Evolutionary conservation across 2,329 filamentous ascomycete species (phyloP), one percentile per base, ranked within the genome.

Genomic region (Penicillium sclerotiorum): DNA sequence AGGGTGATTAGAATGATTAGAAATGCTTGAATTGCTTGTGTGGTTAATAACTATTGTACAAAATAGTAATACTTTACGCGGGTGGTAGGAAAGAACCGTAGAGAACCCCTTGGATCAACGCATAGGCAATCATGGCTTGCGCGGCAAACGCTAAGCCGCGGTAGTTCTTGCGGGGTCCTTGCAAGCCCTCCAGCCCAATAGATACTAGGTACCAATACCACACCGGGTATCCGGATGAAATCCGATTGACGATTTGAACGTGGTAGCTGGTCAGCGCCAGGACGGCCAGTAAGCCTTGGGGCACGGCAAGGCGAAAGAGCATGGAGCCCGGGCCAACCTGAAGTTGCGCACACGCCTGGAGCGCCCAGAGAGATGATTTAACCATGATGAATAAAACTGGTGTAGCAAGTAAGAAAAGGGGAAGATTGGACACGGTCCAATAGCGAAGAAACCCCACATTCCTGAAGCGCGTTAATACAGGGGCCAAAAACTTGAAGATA

Each of bases 71-170:
- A 21, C 27, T 30, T 59, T 30, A 62, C 38, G 94, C 94, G 35
- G 94, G 94, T 5, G 94, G 94, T 41, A 99, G 78, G 68, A 99
- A 99, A 3, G 85, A 91, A 4, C 91, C 87, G 76, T 90, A 99
- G 35, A 99, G 74, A 7, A 83, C 87, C 0, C 82, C 90, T 68
- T 99, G 94, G 36, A 96, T 81, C 27, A 88, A 69, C 2, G 84
- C 89, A 74, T 99, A 99, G 71, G 92, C 80, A 46, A 91, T 77
- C 78, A 93, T 89, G 59, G 84, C 89, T 44, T 82, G 74, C 37
- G 89, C 77, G 13, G 84, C 66, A 42, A 65, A 56, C 39, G 61
- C 32, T 45, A 61, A 60, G 20, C 45, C 39, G 18, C 58, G 59
- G 23, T 47, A 60, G 45, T 47, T 45, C 45, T 62, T 59, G 28